Evolutionary conservation across 2,329 filamentous ascomycete genomes (phyloP), one percentile per base, ranked within the genome.

Genomic region (Didymellaceae sp.): DNA sequence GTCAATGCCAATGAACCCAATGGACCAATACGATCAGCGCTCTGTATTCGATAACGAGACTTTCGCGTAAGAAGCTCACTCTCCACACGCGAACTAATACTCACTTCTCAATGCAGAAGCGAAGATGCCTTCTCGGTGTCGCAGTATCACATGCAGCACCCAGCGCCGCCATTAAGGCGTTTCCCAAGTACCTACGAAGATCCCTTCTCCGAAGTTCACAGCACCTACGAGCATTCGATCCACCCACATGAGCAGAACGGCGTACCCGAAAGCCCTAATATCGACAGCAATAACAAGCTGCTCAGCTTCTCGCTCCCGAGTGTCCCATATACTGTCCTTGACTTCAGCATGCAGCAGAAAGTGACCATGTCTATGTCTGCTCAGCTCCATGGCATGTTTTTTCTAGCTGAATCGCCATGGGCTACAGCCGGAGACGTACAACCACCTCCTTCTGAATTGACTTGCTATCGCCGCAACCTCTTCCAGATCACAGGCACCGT

Each of bases 401-500:
- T 93, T 71, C 79, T 93, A 24, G 91, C 89, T 22, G 89, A 93
- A 70, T 88, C 89, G 77, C 86, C 88, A 1, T 82, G 87, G 65
- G 85, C 80, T 54, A 76, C 80, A 4, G 77, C 78, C 72, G 85
- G 72, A 74, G 83, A 75, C 77, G 75, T 78, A 8, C 77, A 75
- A 31, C 78, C 81, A 37, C 77, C 86, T 40, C 87, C 70, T 1
- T 90, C 85, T 43, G 93, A 97, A 75, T 75, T 97, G 71, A 97
- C 93, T 3, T 97, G 93, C 80, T 97, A 97, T 75, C 88, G 93
- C 58, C 86, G 93, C 38, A 97, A 97, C 69, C 80, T 97, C 39
- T 97, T 97, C 74, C 93, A 97, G 73, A 95, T 97, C 67, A 96
- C 91, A 54, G 93, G 93, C 50, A 91, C 88, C 5, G 84, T 96